Percentiles rank a stretch among this genome's conserved stretches.
These are phyloP conservation scores for Microsporum ferrugineum DNA, from an alignment of 2,329 filamentous ascomycete species.

Conservation along the genomic window DNA sequence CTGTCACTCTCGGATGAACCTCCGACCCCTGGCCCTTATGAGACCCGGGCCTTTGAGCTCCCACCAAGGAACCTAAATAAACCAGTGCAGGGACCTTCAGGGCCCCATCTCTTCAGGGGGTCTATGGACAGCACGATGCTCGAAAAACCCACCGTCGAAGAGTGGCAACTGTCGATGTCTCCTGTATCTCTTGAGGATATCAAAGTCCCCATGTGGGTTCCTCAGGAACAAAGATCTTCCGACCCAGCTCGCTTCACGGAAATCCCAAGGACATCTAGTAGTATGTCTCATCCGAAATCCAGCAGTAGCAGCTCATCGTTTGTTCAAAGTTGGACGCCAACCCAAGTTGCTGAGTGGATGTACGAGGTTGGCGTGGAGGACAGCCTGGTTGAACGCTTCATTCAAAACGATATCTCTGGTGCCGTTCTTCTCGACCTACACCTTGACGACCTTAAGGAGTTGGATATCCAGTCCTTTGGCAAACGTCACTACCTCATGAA, in stretches of 20 bases:
- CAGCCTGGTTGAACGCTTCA: slow-evolving; percentile 67
- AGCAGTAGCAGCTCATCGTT: slow-evolving; percentile 19
- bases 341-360: slow-evolving; percentile 57
- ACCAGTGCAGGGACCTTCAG: slow-evolving; percentile 66
- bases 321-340: slow-evolving; percentile 24
- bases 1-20: slow-evolving; percentile 78
- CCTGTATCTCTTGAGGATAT: slow-evolving; percentile 13
- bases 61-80: slow-evolving; percentile 42
- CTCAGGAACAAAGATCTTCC: slow-evolving; percentile 41
- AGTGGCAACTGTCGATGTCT: slow-evolving; percentile 12
- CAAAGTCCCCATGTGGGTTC: slow-evolving; percentile 5
- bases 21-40: slow-evolving; percentile 60
- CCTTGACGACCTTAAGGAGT: slow-evolving; percentile 63
- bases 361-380: slow-evolving; percentile 68
- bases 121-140: slow-evolving; percentile 22
- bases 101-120: slow-evolving; percentile 80
- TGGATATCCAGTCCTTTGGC: slow-evolving; percentile 52
- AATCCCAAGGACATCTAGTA: slow-evolving; percentile 6
- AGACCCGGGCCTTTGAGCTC: slow-evolving; percentile 50
- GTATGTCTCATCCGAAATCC: slow-evolving; percentile 18
- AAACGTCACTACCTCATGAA: slow-evolving; percentile 52
- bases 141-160: slow-evolving; percentile 11
- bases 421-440: slow-evolving; percentile 80
- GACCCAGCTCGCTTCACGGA: slow-evolving; percentile 32
- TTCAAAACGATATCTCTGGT: slow-evolving; percentile 85